phyloP scores from a whole-genome alignment of 352 stramenopile species.

The Phytophthora pinifolia region DNA sequence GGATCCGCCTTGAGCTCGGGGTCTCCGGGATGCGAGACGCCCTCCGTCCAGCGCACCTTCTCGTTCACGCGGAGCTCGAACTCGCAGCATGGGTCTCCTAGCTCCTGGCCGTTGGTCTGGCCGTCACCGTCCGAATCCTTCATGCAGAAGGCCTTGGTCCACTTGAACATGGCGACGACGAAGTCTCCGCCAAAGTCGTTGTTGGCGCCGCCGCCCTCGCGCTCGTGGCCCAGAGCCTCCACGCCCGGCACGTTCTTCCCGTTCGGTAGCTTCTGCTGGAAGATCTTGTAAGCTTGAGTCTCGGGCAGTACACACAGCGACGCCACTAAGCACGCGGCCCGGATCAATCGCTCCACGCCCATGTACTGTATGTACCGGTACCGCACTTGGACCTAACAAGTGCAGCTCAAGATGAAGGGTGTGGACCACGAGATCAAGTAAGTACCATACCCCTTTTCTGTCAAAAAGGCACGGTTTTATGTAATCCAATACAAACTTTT shows the following conservation, averaged over 20 bases:
- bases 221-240: constrained; percentile 32
- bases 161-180: constrained; percentile 30
- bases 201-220: constrained; percentile 24
- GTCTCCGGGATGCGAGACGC: constrained; percentile 35
- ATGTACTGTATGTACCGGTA: too few species aligned
- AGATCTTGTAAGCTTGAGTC: constrained; percentile 22
- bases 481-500: too few species aligned
- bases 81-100: constrained; percentile 49
- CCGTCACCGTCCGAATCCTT: constrained; percentile 32
- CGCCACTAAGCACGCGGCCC: not conserved
- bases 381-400: too few species aligned
- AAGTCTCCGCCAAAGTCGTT: constrained; percentile 58
- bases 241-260: constrained; percentile 34
- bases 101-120: constrained; percentile 30
- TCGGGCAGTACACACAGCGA: not conserved
- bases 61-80: constrained; percentile 38
- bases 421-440: too few species aligned
- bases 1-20: constrained; percentile 20
- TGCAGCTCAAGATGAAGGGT: too few species aligned
- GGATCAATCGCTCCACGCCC: not conserved
- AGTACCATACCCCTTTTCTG: too few species aligned
- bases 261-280: constrained; percentile 32
- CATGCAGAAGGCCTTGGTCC: constrained; percentile 50
- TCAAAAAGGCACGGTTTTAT: too few species aligned
- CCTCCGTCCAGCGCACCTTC: constrained; percentile 29